These are phyloP conservation scores for Keithomyces neogunnii DNA, from an alignment of 2,329 filamentous ascomycete genomes.

Conservation along the genomic window DNA sequence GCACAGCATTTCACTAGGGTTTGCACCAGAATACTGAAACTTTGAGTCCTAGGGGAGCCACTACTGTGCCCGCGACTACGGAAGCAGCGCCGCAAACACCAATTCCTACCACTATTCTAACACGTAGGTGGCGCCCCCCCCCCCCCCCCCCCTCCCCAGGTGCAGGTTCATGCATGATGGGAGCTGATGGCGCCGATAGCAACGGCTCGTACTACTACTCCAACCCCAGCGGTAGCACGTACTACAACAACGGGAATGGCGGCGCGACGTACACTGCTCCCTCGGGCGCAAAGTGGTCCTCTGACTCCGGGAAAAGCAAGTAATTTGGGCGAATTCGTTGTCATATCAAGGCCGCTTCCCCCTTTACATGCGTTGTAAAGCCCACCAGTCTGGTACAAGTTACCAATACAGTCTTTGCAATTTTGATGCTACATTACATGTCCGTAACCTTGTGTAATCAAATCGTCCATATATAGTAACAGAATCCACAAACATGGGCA, in stretches of 20 bases:
- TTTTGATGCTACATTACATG: no score
- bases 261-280: constrained; percentile 52
- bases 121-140: constrained; percentile 27
- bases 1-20: not conserved
- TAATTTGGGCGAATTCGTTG: not conserved
- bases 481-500: not conserved
- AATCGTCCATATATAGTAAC: not conserved
- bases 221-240: constrained; percentile 60
- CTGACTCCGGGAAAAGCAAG: not conserved
- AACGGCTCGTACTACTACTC: constrained; percentile 67
- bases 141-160: not conserved
- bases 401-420: no score
- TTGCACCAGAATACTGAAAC: not conserved
- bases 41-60: constrained; percentile 50
- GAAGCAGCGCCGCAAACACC: constrained; percentile 41
- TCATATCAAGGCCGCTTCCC: no score
- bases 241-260: constrained; percentile 55
- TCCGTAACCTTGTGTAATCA: not conserved
- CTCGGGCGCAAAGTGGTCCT: constrained; percentile 1
- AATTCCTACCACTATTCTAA: constrained; percentile 65
- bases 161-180: not conserved
- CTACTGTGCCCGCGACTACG: constrained; percentile 58
- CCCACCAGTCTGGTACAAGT: no score
- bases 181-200: constrained; percentile 18
- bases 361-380: no score